Evolutionary conservation across 371 early-diverging fungal genomes (phyloP).

Genomic region (Dinochytrium kinnereticum): DNA sequence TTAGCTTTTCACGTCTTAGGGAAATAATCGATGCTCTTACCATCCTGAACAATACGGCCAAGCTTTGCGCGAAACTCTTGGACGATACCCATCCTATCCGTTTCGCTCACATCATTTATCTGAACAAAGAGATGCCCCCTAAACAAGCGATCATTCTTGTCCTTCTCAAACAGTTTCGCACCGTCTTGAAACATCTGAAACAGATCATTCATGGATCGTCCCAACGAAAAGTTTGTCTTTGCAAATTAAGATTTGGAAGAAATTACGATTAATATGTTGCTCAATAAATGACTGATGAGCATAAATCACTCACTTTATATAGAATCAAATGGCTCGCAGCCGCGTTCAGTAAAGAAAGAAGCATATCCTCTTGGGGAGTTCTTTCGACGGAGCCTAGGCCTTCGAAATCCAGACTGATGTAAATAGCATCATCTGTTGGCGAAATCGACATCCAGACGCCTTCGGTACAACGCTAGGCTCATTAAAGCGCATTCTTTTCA

Average conservation of each 20-base stretch:
- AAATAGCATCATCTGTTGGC: neutral
- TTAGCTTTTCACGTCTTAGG: neutral
- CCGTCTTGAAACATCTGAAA: constrained; percentile 28
- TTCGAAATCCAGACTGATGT: constrained; percentile 33
- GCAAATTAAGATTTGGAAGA: neutral
- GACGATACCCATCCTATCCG: constrained; percentile 21
- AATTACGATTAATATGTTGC: neutral
- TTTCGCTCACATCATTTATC: constrained; percentile 16
- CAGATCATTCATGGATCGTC: constrained; percentile 15
- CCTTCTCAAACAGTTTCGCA: constrained; percentile 13
- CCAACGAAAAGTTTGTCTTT: constrained; percentile 22
- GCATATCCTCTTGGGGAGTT: constrained; percentile 40
- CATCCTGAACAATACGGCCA: neutral
- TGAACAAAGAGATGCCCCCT: constrained; percentile 8
- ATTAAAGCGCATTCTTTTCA: neutral
- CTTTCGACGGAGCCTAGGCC: constrained; percentile 32
- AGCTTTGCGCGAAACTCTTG: constrained; percentile 18
- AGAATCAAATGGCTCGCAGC: constrained; percentile 32
- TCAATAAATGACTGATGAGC: too few relatives aligned
- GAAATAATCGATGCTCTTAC: neutral
- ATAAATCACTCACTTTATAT: constrained; percentile 8
- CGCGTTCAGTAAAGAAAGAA: constrained; percentile 37
- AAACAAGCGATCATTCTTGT: constrained; percentile 20
- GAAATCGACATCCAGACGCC: constrained; percentile 32
- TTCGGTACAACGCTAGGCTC: constrained; percentile 15